Conservation (phyloP, 2,329 filamentous ascomycete species). For the Beauveria sp. region DNA sequence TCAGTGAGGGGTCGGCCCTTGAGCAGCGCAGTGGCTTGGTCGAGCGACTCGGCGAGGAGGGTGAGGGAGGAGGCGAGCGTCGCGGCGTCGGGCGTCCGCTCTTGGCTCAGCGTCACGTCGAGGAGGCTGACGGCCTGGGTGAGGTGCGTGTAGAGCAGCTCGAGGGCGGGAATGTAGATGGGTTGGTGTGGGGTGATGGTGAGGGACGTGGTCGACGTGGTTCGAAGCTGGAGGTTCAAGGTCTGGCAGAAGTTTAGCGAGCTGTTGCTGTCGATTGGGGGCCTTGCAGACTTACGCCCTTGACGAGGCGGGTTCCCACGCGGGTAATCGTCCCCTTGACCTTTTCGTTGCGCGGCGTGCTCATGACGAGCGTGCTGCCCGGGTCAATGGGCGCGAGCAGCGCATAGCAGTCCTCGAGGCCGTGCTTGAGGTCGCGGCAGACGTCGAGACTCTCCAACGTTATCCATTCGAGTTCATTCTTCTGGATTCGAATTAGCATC, state of each 20-base stretch:
- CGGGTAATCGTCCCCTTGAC: constrained; percentile 91
- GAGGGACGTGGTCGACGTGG: constrained; percentile 47
- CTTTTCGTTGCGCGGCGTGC: constrained; percentile 76
- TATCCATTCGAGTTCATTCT: constrained; percentile 49
- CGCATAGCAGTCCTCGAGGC: constrained; percentile 81
- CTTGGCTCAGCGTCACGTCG: constrained; percentile 57
- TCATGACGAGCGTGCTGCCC: constrained; percentile 83
- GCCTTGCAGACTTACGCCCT: constrained; percentile 58
- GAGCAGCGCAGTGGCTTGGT: constrained; percentile 44
- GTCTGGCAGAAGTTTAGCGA: constrained; percentile 39
- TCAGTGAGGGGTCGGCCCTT: constrained; percentile 42
- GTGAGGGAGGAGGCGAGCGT: constrained; percentile 50
- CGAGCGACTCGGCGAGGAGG: constrained; percentile 46
- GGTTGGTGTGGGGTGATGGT: constrained; percentile 40
- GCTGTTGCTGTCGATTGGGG: neutral
- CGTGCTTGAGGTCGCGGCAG: constrained; percentile 47
- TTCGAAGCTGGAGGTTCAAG: constrained; percentile 68
- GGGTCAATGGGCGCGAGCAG: constrained; percentile 78
- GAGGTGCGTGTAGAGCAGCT: constrained; percentile 65
- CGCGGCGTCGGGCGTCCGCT: constrained; percentile 37
- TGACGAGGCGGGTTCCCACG: constrained; percentile 83
- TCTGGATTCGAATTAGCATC: constrained; percentile 30
- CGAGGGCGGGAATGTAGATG: constrained; percentile 61
- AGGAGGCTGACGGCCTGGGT: constrained; percentile 79
- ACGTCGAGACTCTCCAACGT: constrained; percentile 40